A percentile compares a stretch with the other conserved stretches of the same genome.
Evolutionary conservation across 176 grass and related monocot genomes (phyloP).

Genomic region (Aegilops tauschii): DNA sequence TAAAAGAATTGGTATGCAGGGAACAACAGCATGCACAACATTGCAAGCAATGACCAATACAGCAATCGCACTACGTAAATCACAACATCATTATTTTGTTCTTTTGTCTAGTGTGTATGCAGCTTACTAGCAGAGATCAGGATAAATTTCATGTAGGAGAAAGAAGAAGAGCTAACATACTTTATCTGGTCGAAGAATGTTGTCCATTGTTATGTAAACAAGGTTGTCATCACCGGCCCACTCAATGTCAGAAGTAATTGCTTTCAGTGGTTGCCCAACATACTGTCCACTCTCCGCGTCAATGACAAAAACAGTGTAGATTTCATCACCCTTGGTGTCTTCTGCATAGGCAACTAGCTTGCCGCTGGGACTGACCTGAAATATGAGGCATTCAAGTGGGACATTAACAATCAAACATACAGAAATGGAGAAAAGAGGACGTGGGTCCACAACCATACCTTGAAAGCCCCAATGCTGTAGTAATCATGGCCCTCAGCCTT

Average conservation of each 20-base stretch:
- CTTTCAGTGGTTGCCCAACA: constrained; percentile 64
- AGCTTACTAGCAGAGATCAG: not conserved
- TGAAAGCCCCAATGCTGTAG: constrained; percentile 74
- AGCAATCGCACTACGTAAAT: not conserved
- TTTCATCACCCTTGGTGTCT: constrained; percentile 93
- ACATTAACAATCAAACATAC: not conserved
- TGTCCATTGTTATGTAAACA: constrained; percentile 91
- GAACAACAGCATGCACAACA: not conserved
- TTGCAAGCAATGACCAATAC: not conserved
- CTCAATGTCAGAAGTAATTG: constrained; percentile 68
- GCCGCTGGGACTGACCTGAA: constrained; percentile 80
- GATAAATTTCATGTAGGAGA: not conserved
- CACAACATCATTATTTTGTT: not conserved
- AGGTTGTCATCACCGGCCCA: constrained; percentile 78
- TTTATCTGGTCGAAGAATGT: constrained; percentile 89
- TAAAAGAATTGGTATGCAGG: not conserved
- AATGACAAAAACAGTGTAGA: constrained; percentile 87
- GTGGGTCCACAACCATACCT: constrained; percentile 31
- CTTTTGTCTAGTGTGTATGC: not conserved
- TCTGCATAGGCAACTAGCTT: constrained; percentile 86
- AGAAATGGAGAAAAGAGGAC: not conserved
- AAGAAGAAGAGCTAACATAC: constrained; percentile 25
- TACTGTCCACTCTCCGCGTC: constrained; percentile 50
- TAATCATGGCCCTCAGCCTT: constrained; percentile 69
- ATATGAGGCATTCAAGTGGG: not conserved